A percentile compares a stretch with the other conserved stretches of the same genome.
These are phyloP conservation scores for Lachancea nothofagi DNA, from an alignment of 805 yeast species.

Conservation along the genomic window DNA sequence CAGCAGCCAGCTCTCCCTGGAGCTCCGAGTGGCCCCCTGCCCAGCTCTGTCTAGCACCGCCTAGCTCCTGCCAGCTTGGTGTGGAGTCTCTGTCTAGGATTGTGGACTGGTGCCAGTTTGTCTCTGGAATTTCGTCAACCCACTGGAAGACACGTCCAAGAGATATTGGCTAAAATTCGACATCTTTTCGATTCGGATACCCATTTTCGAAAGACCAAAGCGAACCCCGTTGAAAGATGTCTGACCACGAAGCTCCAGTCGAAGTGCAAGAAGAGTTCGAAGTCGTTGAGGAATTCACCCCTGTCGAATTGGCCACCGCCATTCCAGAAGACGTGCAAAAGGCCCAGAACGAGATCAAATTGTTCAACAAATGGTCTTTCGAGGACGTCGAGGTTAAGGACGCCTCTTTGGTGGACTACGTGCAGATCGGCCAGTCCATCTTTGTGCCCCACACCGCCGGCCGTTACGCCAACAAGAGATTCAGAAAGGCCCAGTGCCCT, in stretches of 20 bases:
- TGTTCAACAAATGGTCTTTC: conserved; percentile 99
- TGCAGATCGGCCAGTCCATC: conserved; percentile 96
- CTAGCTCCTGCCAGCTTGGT: neutral
- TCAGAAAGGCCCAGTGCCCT: conserved; percentile 99
- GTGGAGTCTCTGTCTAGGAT: neutral
- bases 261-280: conserved; percentile 53
- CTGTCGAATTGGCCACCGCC: conserved; percentile 84
- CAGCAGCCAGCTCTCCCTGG: too few species aligned
- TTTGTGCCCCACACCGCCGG: conserved; percentile 99
- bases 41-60: neutral
- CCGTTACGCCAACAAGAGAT: conserved; percentile 98
- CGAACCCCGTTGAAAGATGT: conserved; percentile 45
- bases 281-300: conserved; percentile 69
- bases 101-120: too few species aligned
- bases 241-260: conserved; percentile 72
- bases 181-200: too few species aligned
- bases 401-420: conserved; percentile 96
- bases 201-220: conserved; percentile 6
- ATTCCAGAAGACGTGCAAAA: conserved; percentile 95
- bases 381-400: conserved; percentile 97
- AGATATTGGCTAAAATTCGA: conserved; percentile 4
- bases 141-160: too few species aligned
- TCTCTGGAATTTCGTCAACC: too few species aligned
- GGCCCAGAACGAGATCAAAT: conserved; percentile 93
- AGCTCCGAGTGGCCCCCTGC: neutral